Evolutionary conservation across 225 moss, liverwort and hornwort genomes (phyloP).

Genomic region (Sphagnum contortum): DNA sequence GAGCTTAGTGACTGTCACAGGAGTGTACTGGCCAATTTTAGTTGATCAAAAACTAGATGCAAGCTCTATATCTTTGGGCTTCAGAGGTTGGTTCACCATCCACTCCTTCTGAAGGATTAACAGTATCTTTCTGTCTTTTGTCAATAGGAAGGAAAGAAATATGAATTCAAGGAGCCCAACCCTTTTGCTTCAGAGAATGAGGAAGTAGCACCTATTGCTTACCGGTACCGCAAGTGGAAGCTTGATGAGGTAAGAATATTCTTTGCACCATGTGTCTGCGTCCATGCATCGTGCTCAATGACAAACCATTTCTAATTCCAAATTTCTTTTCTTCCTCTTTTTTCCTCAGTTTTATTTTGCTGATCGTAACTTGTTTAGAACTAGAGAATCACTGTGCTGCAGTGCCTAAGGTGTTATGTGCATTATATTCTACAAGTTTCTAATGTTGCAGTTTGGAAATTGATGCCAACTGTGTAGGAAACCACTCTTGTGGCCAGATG

Average conservation of each 20-base stretch:
- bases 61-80: not conserved
- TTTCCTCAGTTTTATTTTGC: too few species aligned
- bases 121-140: too few species aligned
- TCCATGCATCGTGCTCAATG: too few species aligned
- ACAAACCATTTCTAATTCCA: too few species aligned
- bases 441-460: not conserved
- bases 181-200: conserved; percentile 96
- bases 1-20: too few species aligned
- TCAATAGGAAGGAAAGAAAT: conserved; percentile 81
- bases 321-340: too few species aligned
- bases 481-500: conserved; percentile 96
- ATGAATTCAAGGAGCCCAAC: conserved; percentile 87
- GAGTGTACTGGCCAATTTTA: too few species aligned
- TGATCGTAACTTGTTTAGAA: too few species aligned
- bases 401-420: not conserved
- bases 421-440: not conserved
- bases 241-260: conserved; percentile 61
- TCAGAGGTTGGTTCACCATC: not conserved
- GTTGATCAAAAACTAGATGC: not conserved
- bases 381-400: too few species aligned
- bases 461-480: conserved; percentile 71
- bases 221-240: conserved; percentile 98
- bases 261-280: too few species aligned
- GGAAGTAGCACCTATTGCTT: conserved; percentile 94
- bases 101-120: not conserved